A percentile compares a stretch with the other conserved stretches of the same genome.
These are phyloP conservation scores for Globisporangium solare DNA, from an alignment of 352 stramenopile genomes.

Conservation along the genomic window DNA sequence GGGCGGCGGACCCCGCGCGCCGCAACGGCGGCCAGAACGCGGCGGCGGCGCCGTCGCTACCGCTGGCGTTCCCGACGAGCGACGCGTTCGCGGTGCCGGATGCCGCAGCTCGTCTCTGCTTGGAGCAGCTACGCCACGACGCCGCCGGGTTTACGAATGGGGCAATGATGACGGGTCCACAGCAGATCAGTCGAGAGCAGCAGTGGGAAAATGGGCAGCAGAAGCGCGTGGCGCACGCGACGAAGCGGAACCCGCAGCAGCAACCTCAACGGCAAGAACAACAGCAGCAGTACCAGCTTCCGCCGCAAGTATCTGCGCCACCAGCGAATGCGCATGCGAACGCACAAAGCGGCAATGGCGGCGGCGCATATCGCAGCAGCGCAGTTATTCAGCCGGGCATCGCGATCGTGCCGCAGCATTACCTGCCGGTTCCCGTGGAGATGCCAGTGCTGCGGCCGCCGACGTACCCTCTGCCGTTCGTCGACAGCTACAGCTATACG, in stretches of 20 bases:
- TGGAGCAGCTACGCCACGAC: slow-evolving; percentile 1
- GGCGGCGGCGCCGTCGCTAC: background rate
- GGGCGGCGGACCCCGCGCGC: background rate
- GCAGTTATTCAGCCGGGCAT: slow-evolving; percentile 18
- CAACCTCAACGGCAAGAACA: slow-evolving; percentile 8
- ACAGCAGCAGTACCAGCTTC: slow-evolving; percentile 1
- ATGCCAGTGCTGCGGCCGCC: slow-evolving; percentile 5
- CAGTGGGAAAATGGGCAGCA: background rate
- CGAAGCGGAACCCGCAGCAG: slow-evolving; percentile 5
- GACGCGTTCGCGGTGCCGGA: background rate
- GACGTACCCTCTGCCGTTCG: slow-evolving; percentile 8
- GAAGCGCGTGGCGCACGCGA: background rate
- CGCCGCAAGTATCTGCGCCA: background rate
- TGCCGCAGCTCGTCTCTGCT: background rate
- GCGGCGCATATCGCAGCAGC: slow-evolving; percentile 1
- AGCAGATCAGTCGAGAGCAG: background rate
- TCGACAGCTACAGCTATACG: background rate
- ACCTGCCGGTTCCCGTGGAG: slow-evolving; percentile 8
- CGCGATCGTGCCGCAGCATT: slow-evolving; percentile 18
- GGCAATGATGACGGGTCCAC: background rate
- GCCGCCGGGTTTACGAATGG: background rate
- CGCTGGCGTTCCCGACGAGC: background rate
- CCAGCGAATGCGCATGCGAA: background rate
- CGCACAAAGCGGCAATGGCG: background rate
- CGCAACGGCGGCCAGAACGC: background rate